A percentile compares a stretch with the other conserved stretches of the same genome.
Conservation (phyloP, 2,329 filamentous ascomycete species). For the Boeremia exigua region DNA sequence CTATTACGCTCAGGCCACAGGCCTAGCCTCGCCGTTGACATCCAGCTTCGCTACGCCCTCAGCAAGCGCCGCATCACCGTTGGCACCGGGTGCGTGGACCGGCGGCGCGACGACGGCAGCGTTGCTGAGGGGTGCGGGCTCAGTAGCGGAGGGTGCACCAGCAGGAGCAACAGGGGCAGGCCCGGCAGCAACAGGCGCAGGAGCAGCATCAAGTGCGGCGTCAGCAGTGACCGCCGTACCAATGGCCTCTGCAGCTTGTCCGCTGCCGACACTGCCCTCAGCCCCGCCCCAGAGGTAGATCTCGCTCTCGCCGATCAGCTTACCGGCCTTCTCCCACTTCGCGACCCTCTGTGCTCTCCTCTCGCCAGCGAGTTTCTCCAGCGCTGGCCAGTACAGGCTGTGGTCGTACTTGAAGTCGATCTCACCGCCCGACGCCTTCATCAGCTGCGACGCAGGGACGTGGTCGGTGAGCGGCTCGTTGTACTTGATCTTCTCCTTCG, state of each 20-base stretch:
- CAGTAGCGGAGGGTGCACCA: not conserved
- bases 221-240: not conserved
- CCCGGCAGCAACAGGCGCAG: not conserved
- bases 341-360: slow-evolving; percentile 67
- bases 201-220: too few relatives aligned
- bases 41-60: slow-evolving; percentile 33
- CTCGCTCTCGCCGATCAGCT: slow-evolving; percentile 84
- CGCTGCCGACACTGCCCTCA: slow-evolving; percentile 32
- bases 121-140: slow-evolving; percentile 1
- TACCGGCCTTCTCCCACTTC: slow-evolving; percentile 81
- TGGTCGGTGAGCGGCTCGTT: slow-evolving; percentile 88
- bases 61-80: slow-evolving; percentile 20
- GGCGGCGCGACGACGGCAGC: slow-evolving; percentile 2
- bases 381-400: slow-evolving; percentile 82
- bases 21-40: slow-evolving; percentile 32
- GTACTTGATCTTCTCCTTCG: slow-evolving; percentile 94
- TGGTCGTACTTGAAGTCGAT: slow-evolving; percentile 94
- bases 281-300: slow-evolving; percentile 79
- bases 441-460: slow-evolving; percentile 81
- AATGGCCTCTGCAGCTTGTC: not conserved
- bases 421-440: slow-evolving; percentile 78
- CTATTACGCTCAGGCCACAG: slow-evolving; percentile 2
- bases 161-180: not conserved
- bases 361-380: slow-evolving; percentile 73
- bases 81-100: slow-evolving; percentile 2